A percentile compares a stretch with the other conserved stretches of the same genome.
Conservation (phyloP, 306 rosid genomes). For the Myrica gale region DNA sequence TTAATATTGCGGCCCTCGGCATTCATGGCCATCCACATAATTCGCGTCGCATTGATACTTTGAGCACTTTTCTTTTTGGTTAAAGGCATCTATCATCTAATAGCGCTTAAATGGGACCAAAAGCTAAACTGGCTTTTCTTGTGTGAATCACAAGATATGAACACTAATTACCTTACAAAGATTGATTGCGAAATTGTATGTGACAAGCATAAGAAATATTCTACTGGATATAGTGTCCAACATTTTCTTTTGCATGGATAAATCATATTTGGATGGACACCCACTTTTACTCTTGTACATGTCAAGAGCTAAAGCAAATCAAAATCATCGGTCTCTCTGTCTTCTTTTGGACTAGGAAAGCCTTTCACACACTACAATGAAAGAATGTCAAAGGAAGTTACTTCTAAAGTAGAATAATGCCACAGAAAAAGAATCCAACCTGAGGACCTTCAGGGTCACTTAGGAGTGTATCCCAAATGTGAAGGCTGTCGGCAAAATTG, state of each 20-base stretch:
- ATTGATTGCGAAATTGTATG: neutral
- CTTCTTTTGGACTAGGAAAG: neutral
- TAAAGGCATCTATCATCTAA: neutral
- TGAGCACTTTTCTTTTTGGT: neutral
- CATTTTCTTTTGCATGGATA: too few species aligned
- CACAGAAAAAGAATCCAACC: slow-evolving; percentile 40
- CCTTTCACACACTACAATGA: neutral
- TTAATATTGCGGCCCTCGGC: too few species aligned
- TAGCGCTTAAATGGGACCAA: neutral
- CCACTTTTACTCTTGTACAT: too few species aligned
- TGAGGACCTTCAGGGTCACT: slow-evolving; percentile 97
- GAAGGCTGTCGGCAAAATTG: slow-evolving; percentile 92
- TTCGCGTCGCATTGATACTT: neutral
- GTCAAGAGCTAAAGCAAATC: too few species aligned
- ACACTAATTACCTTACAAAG: neutral
- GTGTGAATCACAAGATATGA: neutral
- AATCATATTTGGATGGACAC: too few species aligned
- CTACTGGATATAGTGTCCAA: neutral
- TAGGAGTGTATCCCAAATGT: slow-evolving; percentile 90
- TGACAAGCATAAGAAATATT: neutral
- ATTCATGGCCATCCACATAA: neutral
- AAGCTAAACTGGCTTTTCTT: neutral
- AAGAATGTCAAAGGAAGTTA: slow-evolving; percentile 16
- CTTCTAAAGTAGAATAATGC: slow-evolving; percentile 7
- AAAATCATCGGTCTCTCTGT: neutral